A percentile compares a stretch with the other conserved stretches of the same genome.
These are phyloP conservation scores for Saturnispora mendoncae DNA, from an alignment of 805 yeast species.

Conservation along the genomic window DNA sequence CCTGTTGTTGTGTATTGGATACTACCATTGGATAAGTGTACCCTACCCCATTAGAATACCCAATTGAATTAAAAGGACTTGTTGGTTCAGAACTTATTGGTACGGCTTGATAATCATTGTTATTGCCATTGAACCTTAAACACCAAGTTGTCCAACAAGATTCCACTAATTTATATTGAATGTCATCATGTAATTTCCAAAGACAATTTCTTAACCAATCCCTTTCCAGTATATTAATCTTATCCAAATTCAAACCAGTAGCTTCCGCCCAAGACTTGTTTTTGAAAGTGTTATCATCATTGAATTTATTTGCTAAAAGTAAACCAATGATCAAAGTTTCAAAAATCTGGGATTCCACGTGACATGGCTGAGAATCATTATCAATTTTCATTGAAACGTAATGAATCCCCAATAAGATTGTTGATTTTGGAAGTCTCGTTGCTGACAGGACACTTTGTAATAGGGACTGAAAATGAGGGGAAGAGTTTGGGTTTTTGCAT, in stretches of 20 bases:
- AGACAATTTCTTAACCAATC: constrained; percentile 32
- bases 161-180: constrained; percentile 27
- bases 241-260: constrained; percentile 60
- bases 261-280: constrained; percentile 95
- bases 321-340: constrained; percentile 57
- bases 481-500: constrained; percentile 35
- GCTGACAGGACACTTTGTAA: constrained; percentile 68
- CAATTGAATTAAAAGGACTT: too few relatives aligned
- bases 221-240: constrained; percentile 60
- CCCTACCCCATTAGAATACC: too few relatives aligned
- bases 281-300: constrained; percentile 94
- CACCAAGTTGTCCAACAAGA: constrained; percentile 32
- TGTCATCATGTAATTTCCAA: constrained; percentile 28
- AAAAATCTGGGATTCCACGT: constrained; percentile 34
- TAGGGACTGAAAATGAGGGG: constrained; percentile 46
- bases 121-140: too few relatives aligned
- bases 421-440: constrained; percentile 77
- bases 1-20: too few relatives aligned
- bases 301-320: constrained; percentile 83
- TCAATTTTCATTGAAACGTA: constrained; percentile 55
- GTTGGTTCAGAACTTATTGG: not conserved
- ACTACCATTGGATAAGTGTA: too few relatives aligned
- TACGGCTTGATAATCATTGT: too few relatives aligned
- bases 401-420: constrained; percentile 71
- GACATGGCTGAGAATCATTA: constrained; percentile 25